A percentile compares a stretch with the other conserved stretches of the same genome.
These are phyloP conservation scores for Schizophyllum amplum DNA, from an alignment of 1,284 basidiomycete genomes.

Conservation along the genomic window DNA sequence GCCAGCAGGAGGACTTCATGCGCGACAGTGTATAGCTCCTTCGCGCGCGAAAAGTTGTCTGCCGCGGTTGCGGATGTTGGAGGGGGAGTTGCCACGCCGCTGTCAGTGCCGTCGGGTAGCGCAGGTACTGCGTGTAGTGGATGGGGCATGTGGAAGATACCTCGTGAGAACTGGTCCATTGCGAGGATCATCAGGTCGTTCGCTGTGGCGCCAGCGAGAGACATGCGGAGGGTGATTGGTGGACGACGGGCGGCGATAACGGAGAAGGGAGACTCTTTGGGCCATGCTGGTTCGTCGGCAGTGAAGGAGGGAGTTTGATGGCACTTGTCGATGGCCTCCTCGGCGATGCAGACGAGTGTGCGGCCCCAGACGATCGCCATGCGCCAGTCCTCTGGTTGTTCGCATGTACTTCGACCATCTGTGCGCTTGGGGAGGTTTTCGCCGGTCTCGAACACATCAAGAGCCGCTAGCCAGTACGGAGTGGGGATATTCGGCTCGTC, in stretches of 20 bases:
- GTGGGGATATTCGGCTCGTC: constrained; percentile 44
- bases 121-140: constrained; percentile 24
- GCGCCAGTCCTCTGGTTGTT: constrained; percentile 48
- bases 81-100: neutral
- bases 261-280: constrained; percentile 43
- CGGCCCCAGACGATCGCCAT: constrained; percentile 62
- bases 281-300: constrained; percentile 39
- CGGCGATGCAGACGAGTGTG: constrained; percentile 48
- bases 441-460: constrained; percentile 60
- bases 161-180: constrained; percentile 58
- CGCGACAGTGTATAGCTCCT: constrained; percentile 52
- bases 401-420: constrained; percentile 19
- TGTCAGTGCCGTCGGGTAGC: constrained; percentile 4
- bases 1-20: constrained; percentile 51
- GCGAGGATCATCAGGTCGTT: constrained; percentile 50
- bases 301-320: constrained; percentile 12
- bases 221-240: constrained; percentile 43
- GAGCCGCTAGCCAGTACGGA: constrained; percentile 54
- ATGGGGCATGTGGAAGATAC: constrained; percentile 65
- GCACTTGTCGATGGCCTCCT: constrained; percentile 29
- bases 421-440: constrained; percentile 47
- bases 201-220: constrained; percentile 32
- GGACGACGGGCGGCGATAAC: constrained; percentile 42
- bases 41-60: constrained; percentile 39
- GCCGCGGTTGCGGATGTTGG: constrained; percentile 4